These are phyloP conservation scores for Cyberlindnera americana DNA, from an alignment of 805 yeast species.

Conservation along the genomic window DNA sequence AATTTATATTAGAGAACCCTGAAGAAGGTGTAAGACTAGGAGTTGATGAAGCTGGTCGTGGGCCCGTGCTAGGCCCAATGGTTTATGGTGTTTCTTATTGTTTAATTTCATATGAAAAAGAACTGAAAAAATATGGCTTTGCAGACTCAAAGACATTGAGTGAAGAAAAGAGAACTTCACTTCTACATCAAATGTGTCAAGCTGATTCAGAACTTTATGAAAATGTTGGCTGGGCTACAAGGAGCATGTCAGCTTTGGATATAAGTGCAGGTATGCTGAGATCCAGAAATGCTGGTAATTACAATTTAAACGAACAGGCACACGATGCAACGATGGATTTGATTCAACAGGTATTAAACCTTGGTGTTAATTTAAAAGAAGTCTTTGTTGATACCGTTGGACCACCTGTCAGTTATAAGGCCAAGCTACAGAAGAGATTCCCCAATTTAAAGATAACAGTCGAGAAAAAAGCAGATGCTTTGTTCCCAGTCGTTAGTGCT, in stretches of 20 bases:
- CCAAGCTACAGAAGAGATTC: slow-evolving; percentile 63
- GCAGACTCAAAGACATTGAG: slow-evolving; percentile 90
- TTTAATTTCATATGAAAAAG: slow-evolving; percentile 44
- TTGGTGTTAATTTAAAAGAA: slow-evolving; percentile 62
- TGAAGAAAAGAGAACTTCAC: slow-evolving; percentile 59
- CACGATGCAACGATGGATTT: slow-evolving; percentile 88
- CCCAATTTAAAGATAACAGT: slow-evolving; percentile 75
- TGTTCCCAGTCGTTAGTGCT: slow-evolving; percentile 88
- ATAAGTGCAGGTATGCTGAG: slow-evolving; percentile 86
- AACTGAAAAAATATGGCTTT: slow-evolving; percentile 63
- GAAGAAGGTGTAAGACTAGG: slow-evolving; percentile 57
- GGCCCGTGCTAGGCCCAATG: slow-evolving; percentile 98
- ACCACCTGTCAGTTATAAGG: slow-evolving; percentile 82
- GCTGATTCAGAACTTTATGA: slow-evolving; percentile 39
- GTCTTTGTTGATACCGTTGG: slow-evolving; percentile 96
- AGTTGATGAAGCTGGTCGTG: slow-evolving; percentile 98
- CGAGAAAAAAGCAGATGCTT: slow-evolving; percentile 90
- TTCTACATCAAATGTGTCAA: slow-evolving; percentile 58
- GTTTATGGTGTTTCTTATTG: slow-evolving; percentile 90
- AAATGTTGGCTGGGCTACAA: slow-evolving; percentile 84
- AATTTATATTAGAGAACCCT: slow-evolving; percentile 30
- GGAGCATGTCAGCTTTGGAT: slow-evolving; percentile 81
- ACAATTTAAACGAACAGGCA: slow-evolving; percentile 90
- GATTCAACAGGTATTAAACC: slow-evolving; percentile 59
- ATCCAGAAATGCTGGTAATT: slow-evolving; percentile 43